A percentile compares a stretch with the other conserved stretches of the same genome.
These are phyloP conservation scores for Dipodascopsis uninucleata DNA, from an alignment of 805 yeast species.

Conservation along the genomic window DNA sequence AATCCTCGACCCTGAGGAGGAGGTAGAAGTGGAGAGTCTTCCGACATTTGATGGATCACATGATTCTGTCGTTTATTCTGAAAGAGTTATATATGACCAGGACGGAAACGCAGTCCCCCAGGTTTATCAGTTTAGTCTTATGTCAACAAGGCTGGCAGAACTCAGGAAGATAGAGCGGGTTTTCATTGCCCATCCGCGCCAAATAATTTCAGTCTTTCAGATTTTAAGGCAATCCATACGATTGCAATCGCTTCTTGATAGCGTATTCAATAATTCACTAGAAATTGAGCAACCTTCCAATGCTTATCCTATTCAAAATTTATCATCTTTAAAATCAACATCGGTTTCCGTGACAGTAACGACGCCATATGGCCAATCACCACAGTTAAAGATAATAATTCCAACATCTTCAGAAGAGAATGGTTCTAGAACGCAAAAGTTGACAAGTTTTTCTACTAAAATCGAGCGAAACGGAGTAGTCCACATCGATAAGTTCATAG, in stretches of 20 bases:
- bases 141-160: constrained; percentile 9
- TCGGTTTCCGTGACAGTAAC: constrained; percentile 8
- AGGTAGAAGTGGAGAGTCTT: constrained; percentile 7
- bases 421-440: background rate
- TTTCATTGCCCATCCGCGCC: constrained; percentile 21
- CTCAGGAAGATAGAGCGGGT: constrained; percentile 15
- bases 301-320: background rate
- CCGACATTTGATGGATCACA: constrained; percentile 3
- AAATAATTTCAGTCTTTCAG: constrained; percentile 15
- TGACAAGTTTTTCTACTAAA: constrained; percentile 11
- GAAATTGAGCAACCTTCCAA: background rate
- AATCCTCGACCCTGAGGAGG: constrained; percentile 19
- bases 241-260: constrained; percentile 8
- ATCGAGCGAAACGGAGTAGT: constrained; percentile 13
- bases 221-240: constrained; percentile 21
- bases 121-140: constrained; percentile 10
- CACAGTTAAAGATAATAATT: constrained; percentile 9
- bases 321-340: constrained; percentile 1
- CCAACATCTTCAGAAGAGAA: constrained; percentile 12
- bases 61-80: constrained; percentile 1
- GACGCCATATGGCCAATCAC: constrained; percentile 14
- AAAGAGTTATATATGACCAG: constrained; percentile 10
- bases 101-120: constrained; percentile 6
- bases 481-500: constrained; percentile 1
- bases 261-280: constrained; percentile 7